Conservation (phyloP, 148 eudicot species). For the Simmondsia chinensis region DNA sequence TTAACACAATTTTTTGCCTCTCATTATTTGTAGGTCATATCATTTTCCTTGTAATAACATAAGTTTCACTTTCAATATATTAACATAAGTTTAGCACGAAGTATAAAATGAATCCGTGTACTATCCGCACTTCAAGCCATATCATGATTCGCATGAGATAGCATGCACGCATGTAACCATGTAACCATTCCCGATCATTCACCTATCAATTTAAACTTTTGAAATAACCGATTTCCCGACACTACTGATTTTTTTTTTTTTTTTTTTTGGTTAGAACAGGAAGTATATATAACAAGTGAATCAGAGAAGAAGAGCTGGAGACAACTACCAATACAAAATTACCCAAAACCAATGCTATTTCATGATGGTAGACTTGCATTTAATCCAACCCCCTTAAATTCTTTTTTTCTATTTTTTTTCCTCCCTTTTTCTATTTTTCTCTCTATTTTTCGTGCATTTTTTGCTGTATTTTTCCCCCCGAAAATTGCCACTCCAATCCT, state of each 20-base stretch:
- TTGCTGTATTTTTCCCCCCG: conserved; percentile 36
- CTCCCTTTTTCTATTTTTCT: conserved; percentile 46
- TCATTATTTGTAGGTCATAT: too few species aligned
- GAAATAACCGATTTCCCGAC: neutral
- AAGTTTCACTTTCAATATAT: too few species aligned
- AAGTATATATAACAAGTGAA: conserved; percentile 42
- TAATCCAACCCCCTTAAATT: conserved; percentile 42
- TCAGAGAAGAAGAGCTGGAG: conserved; percentile 48
- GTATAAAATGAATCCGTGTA: too few species aligned
- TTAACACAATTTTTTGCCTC: too few species aligned
- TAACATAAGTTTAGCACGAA: too few species aligned
- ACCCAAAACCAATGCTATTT: conserved; percentile 65
- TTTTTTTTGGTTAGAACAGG: conserved; percentile 23
- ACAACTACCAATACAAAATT: conserved; percentile 37
- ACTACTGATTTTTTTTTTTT: neutral
- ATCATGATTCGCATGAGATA: too few species aligned
- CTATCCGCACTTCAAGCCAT: too few species aligned
- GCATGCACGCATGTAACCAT: neutral
- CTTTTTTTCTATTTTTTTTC: conserved; percentile 56
- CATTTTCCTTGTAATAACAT: too few species aligned
- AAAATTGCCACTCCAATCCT: conserved; percentile 23
- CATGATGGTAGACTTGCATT: conserved; percentile 83
- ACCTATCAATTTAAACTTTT: neutral
- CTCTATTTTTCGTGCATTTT: conserved; percentile 28
- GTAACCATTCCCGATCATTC: neutral